Conservation (phyloP, 306 rosid genomes). For the Ochetophila trinervis region DNA sequence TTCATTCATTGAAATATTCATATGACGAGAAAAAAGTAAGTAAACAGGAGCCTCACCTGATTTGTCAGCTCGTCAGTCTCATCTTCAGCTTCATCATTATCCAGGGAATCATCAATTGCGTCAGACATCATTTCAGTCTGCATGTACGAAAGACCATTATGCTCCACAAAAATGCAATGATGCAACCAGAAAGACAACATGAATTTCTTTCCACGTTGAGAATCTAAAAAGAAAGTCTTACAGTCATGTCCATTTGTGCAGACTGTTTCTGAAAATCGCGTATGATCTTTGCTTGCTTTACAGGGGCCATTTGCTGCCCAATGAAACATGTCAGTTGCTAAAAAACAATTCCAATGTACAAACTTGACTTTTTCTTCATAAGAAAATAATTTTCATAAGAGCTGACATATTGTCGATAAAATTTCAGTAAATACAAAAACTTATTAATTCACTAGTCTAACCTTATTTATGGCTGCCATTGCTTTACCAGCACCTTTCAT, state of each 20-base stretch:
- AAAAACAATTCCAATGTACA: not conserved
- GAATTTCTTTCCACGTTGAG: constrained; percentile 1
- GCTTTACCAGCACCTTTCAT: constrained; percentile 91
- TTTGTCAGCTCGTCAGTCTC: constrained; percentile 94
- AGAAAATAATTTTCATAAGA: not conserved
- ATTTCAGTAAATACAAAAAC: not conserved
- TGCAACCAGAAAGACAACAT: not conserved
- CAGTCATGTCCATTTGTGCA: constrained; percentile 99
- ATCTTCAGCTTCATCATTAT: constrained; percentile 93
- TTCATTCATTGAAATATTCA: not conserved
- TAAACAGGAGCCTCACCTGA: constrained; percentile 49
- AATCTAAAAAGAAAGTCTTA: constrained; percentile 42
- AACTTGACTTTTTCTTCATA: not conserved
- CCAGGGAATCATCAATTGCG: constrained; percentile 88
- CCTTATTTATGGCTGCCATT: constrained; percentile 92
- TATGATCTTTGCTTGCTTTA: constrained; percentile 74
- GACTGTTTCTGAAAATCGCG: constrained; percentile 92
- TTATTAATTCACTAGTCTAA: constrained; percentile 16
- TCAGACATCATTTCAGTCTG: constrained; percentile 99
- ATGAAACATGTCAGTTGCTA: constrained; percentile 23
- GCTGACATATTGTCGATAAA: not conserved
- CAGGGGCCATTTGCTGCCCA: constrained; percentile 94
- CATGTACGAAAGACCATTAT: constrained; percentile 28
- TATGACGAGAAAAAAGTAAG: not conserved
- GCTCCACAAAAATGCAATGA: constrained; percentile 17